phyloP scores from a whole-genome alignment of 495 filamentous ascomycete genomes.

The Lasiosphaeria hispida region DNA sequence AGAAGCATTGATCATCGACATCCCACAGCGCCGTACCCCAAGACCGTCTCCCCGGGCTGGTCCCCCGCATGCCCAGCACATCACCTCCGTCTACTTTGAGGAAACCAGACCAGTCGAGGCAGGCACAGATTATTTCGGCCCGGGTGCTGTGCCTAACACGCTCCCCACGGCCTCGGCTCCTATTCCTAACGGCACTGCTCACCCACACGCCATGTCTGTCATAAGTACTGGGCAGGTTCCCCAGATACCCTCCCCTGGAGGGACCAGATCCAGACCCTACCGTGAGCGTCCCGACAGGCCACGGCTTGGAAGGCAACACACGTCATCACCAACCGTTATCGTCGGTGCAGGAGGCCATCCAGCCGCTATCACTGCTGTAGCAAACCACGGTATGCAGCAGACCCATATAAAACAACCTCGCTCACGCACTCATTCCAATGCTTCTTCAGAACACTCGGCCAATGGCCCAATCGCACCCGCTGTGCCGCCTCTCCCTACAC shows the following conservation, averaged over 20 bases:
- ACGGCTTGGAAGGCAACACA: conserved; percentile 65
- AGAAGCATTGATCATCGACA: conserved; percentile 88
- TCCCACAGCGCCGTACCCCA: conserved; percentile 76
- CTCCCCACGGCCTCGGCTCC: conserved; percentile 32
- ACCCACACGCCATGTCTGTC: conserved; percentile 66
- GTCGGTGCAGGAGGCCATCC: conserved; percentile 24
- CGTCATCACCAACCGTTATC: conserved; percentile 72
- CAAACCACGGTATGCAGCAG: conserved; percentile 34
- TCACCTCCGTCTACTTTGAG: conserved; percentile 57
- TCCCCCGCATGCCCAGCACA: conserved; percentile 44
- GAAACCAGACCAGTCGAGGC: conserved; percentile 67
- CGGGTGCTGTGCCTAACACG: conserved; percentile 63
- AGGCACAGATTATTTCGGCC: conserved; percentile 84
- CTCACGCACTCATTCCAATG: conserved; percentile 52
- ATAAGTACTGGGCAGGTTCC: conserved; percentile 77
- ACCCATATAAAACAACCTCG: conserved; percentile 33
- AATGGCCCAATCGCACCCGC: conserved; percentile 31
- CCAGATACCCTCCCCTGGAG: conserved; percentile 79
- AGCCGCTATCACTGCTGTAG: conserved; percentile 15
- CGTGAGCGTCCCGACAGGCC: conserved; percentile 50
- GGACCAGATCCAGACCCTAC: conserved; percentile 46
- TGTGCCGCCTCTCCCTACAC: conserved; percentile 57
- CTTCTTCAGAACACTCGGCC: conserved; percentile 46
- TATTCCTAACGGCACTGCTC: conserved; percentile 32
- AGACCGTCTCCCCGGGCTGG: conserved; percentile 67